These are phyloP conservation scores for Pichia californica DNA, from an alignment of 805 yeast species.

Conservation along the genomic window DNA sequence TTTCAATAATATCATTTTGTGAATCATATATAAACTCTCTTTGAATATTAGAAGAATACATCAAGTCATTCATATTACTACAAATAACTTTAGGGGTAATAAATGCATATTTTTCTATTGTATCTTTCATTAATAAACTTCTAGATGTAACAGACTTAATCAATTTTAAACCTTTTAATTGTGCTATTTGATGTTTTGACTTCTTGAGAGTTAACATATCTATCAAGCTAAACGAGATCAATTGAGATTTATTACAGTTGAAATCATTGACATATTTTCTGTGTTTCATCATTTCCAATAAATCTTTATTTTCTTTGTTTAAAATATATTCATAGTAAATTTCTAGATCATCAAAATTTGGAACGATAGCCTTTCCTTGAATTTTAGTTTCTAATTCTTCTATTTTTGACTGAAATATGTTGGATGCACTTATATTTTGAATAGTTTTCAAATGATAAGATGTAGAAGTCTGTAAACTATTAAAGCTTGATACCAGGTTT, in stretches of 20 bases:
- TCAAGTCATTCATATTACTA: constrained; percentile 55
- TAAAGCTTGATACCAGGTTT: constrained; percentile 45
- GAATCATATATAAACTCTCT: constrained; percentile 26
- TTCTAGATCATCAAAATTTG: constrained; percentile 37
- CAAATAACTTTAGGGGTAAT: constrained; percentile 84
- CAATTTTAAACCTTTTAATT: constrained; percentile 28
- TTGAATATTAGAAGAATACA: constrained; percentile 35
- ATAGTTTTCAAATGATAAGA: constrained; percentile 42
- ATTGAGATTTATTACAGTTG: constrained; percentile 59
- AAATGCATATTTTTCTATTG: constrained; percentile 71
- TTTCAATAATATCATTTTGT: constrained; percentile 23
- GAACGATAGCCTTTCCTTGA: constrained; percentile 25
- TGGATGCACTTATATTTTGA: constrained; percentile 40
- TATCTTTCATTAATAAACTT: constrained; percentile 36
- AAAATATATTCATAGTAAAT: constrained; percentile 55
- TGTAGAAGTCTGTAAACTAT: constrained; percentile 18
- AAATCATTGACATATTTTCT: constrained; percentile 55
- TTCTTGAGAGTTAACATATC: constrained; percentile 30
- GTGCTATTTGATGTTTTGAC: constrained; percentile 26
- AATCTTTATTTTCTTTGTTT: constrained; percentile 43
- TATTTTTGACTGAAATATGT: constrained; percentile 39
- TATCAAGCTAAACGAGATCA: constrained; percentile 59
- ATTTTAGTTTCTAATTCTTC: constrained; percentile 32
- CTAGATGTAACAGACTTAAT: constrained; percentile 38
- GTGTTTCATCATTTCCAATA: constrained; percentile 50